phyloP scores from a whole-genome alignment of 345 rosid genomes.

The Boechera retrofracta region DNA sequence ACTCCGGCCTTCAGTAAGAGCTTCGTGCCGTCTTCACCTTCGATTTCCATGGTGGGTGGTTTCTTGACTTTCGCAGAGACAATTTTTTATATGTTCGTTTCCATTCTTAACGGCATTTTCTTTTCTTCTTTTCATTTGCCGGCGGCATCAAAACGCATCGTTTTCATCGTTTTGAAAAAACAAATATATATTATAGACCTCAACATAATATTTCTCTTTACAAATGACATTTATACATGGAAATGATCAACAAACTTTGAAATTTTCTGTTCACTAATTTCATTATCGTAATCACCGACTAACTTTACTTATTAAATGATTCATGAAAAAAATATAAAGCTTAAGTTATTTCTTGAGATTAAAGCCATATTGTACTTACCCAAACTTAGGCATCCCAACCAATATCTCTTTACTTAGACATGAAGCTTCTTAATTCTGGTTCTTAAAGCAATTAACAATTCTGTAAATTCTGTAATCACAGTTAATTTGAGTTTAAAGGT shows the following conservation, averaged over 20 bases:
- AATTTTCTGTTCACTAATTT: background rate
- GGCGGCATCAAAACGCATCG: slow-evolving; percentile 27
- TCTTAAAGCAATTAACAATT: background rate
- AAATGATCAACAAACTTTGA: too few species aligned
- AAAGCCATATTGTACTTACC: slow-evolving; percentile 8
- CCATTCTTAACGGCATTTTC: background rate
- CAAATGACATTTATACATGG: background rate
- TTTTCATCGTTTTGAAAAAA: background rate
- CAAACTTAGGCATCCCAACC: slow-evolving; percentile 17
- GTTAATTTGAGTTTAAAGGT: background rate
- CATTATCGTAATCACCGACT: slow-evolving; percentile 21
- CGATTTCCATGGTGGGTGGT: slow-evolving; percentile 60
- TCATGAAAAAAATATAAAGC: slow-evolving; percentile 5
- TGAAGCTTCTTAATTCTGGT: slow-evolving; percentile 21
- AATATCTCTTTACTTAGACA: slow-evolving; percentile 33
- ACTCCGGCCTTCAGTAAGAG: slow-evolving; percentile 43
- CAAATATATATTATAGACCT: too few species aligned
- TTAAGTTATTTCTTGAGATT: slow-evolving; percentile 23
- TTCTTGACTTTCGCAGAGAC: background rate
- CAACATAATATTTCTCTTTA: background rate
- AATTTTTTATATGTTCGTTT: background rate
- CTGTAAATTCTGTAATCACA: background rate
- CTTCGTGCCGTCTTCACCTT: slow-evolving; percentile 69
- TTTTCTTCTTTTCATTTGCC: background rate
- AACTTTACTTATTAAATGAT: slow-evolving; percentile 30